Percentiles rank a stretch among this genome's conserved stretches.
phyloP scores from a whole-genome alignment of 1,284 basidiomycete genomes.

The Phaffia rhodozyma region DNA sequence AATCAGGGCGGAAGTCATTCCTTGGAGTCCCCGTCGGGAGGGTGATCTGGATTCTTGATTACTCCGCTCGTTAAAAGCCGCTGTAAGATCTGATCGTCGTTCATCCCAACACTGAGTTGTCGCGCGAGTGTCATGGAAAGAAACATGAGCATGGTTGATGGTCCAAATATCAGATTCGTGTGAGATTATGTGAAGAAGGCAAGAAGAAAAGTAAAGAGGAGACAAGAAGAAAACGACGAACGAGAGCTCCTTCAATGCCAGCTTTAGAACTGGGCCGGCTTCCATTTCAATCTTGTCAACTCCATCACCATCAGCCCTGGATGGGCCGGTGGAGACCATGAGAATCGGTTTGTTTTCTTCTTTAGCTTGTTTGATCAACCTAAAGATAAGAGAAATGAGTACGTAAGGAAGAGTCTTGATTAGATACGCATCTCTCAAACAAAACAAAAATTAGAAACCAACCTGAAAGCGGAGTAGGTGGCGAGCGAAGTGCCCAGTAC shows the following conservation, averaged over 20 bases:
- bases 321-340: slow-evolving; percentile 73
- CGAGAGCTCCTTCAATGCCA: slow-evolving; percentile 36
- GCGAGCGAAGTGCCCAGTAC: slow-evolving; percentile 79
- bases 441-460: slow-evolving; percentile 11
- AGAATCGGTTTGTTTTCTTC: slow-evolving; percentile 63
- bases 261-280: slow-evolving; percentile 54
- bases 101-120: not conserved
- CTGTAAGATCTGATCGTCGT: slow-evolving; percentile 4
- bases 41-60: not conserved
- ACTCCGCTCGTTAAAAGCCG: slow-evolving; percentile 11
- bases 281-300: slow-evolving; percentile 64
- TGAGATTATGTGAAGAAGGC: not conserved
- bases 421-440: not conserved
- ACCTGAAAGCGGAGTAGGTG: slow-evolving; percentile 83
- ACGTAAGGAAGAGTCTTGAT: not conserved
- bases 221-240: no score
- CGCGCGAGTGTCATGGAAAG: not conserved
- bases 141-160: not conserved
- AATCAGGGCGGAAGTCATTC: no score
- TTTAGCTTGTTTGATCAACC: slow-evolving; percentile 67
- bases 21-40: no score
- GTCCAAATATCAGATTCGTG: not conserved
- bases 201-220: not conserved
- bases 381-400: slow-evolving; percentile 25
- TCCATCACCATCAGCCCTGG: slow-evolving; percentile 59